Percentiles rank a stretch among this genome's conserved stretches.
These are phyloP conservation scores for Phialemonium atrogriseum DNA, from an alignment of 2,329 filamentous ascomycete genomes.

Conservation along the genomic window DNA sequence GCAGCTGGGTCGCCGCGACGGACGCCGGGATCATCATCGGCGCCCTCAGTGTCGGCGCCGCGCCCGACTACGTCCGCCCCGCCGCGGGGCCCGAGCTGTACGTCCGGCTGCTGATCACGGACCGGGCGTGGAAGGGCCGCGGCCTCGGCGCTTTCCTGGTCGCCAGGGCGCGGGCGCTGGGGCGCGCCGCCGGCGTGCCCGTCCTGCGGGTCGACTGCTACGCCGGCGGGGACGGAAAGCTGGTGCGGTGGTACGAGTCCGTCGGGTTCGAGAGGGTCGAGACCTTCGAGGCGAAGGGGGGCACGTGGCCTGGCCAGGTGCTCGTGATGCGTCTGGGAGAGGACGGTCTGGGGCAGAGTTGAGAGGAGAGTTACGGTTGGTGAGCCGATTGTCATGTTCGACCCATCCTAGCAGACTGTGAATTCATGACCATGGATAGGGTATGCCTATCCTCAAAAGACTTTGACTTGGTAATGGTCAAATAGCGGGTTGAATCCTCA, in stretches of 20 bases:
- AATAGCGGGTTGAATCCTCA: too few species aligned
- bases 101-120: neutral
- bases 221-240: neutral
- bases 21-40: neutral
- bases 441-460: too few species aligned
- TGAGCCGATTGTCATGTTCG: too few species aligned
- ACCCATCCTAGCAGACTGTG: too few species aligned
- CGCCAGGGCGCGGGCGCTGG: neutral
- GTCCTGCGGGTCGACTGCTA: conserved; percentile 1
- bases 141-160: neutral
- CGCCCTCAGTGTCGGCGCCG: neutral
- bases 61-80: neutral
- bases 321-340: neutral
- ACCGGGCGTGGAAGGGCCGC: conserved; percentile 1
- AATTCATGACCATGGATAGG: too few species aligned
- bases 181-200: neutral
- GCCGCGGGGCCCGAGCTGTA: neutral
- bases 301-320: neutral
- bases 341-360: too few species aligned
- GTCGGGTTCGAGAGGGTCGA: neutral
- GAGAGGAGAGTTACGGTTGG: too few species aligned
- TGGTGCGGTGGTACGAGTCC: conserved; percentile 1
- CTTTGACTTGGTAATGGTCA: too few species aligned
- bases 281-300: neutral
- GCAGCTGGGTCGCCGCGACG: neutral